A percentile compares a stretch with the other conserved stretches of the same genome.
These are phyloP conservation scores for Crinitomyces ghanaensis DNA, from an alignment of 805 yeast species.

Conservation along the genomic window DNA sequence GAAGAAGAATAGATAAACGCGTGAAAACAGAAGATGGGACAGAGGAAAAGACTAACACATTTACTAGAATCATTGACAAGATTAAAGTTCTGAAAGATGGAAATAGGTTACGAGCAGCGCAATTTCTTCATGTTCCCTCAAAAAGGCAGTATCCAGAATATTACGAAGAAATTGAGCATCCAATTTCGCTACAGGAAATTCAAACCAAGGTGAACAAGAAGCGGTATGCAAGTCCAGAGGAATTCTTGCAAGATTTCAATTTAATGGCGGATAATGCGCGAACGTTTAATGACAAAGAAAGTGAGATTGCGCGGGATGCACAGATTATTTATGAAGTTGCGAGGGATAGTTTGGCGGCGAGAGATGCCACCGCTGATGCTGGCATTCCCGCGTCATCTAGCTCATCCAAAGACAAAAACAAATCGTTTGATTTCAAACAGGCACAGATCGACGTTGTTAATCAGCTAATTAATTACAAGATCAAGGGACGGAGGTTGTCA, in stretches of 20 bases:
- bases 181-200: conserved; percentile 63
- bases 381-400: no score
- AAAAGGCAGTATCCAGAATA: conserved; percentile 72
- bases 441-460: conserved; percentile 23
- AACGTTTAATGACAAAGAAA: conserved; percentile 55
- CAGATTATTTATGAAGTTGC: conserved; percentile 45
- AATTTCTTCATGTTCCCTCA: conserved; percentile 63
- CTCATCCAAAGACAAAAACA: no score
- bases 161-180: conserved; percentile 49
- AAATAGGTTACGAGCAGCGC: conserved; percentile 31
- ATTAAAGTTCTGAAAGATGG: no score
- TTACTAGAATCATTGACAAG: no score
- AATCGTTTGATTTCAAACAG: conserved; percentile 10
- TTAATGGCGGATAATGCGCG: conserved; percentile 61
- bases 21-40: no score
- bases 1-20: no score
- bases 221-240: conserved; percentile 26
- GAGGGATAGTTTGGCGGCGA: conserved; percentile 23
- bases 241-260: conserved; percentile 49
- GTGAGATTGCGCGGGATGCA: conserved; percentile 60
- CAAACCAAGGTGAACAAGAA: conserved; percentile 33
- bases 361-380: conserved; percentile 5
- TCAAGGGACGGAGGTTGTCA: conserved; percentile 37
- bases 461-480: conserved; percentile 34
- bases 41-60: no score